Base-by-base conservation (phyloP, 2,329 filamentous ascomycete species). In the Colletotrichum echinochloae region DNA sequence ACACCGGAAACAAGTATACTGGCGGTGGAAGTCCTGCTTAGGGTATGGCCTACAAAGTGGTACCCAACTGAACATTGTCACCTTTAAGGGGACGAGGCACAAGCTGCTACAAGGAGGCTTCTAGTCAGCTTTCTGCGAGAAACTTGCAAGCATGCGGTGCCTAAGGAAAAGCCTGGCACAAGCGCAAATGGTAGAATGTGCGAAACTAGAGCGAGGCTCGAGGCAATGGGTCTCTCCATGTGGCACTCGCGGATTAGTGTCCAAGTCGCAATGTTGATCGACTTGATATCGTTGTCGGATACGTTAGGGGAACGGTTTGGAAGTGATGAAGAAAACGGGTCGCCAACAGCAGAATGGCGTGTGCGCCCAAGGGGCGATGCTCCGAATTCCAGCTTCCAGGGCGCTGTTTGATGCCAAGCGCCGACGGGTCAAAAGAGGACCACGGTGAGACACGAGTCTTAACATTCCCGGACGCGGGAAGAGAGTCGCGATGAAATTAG, bases 391-490 rank as follows among this genome's bases (percentile, higher is more conserved):
- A 54, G 35, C 28, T 20, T 26, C 20, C 46, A 35, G 26, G 41
- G 52, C 35, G 52, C 41, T 65, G 39, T 56, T 57, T 37, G 44
- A 51, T 39, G 55, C 20, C 44, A 55, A 30, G 23, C 18, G 33
- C 14, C 9, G 52, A 44, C 41, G 16, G 37, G 28, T 14, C 30
- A 37, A 62, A 37, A 48, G 39, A 37, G 54, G 37, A 39, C 26
- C 57, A 33, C 46, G 37, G 55, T 70, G 52, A 63, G 51, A 68
- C 68, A 67, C 30, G n/a, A 62, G 51, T 68, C 52, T 67, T 35
- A 20, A 63, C 57, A 70, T 62, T 70, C 65, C 64, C 65, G 59
- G 26, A 56, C 56, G 63, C 41, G 62, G 62, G 49, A 66, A 46
- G 41, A 59, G 39, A 26, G 41, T 57, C 52, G 55, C 28, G 57